These are phyloP conservation scores for Clonostachys chloroleuca DNA, from an alignment of 2,329 filamentous ascomycete species.

Conservation along the genomic window DNA sequence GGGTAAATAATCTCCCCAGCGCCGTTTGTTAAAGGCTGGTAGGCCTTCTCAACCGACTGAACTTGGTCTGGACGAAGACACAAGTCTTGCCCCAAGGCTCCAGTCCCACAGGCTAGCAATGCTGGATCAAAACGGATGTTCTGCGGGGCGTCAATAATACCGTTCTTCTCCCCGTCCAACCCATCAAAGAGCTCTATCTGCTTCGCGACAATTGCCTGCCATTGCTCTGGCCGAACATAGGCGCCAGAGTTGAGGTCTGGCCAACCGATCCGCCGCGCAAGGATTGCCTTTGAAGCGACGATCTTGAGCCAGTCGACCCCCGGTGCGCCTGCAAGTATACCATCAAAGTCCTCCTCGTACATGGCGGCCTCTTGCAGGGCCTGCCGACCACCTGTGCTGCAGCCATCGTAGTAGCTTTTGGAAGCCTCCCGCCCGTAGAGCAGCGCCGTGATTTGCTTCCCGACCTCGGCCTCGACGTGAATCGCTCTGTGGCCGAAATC, in stretches of 20 bases:
- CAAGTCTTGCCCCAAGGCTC: not conserved
- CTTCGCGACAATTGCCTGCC: not conserved
- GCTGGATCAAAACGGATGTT: not conserved
- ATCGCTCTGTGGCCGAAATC: slow-evolving; percentile 25
- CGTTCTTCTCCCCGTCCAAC: not conserved
- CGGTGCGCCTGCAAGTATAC: slow-evolving; percentile 41
- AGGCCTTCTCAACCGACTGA: not conserved
- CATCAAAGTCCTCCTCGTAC: slow-evolving; percentile 48
- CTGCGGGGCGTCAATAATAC: not conserved
- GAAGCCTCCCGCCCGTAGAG: slow-evolving; percentile 31
- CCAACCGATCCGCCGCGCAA: not conserved
- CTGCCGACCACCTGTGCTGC: slow-evolving; percentile 52
- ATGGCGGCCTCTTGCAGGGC: slow-evolving; percentile 44
- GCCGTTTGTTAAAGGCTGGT: not conserved
- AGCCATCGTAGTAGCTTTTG: slow-evolving; percentile 45
- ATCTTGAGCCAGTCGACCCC: slow-evolving; percentile 27
- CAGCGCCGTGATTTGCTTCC: slow-evolving; percentile 31
- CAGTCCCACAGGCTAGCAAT: not conserved
- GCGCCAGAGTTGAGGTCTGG: not conserved
- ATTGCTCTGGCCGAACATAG: not conserved
- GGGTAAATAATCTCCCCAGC: slow-evolving; percentile 1
- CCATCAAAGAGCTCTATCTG: not conserved
- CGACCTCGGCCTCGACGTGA: slow-evolving; percentile 25
- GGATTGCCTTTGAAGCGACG: not conserved
- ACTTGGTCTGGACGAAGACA: not conserved